Percentiles rank a stretch among this genome's conserved stretches.
phyloP scores from a whole-genome alignment of 495 filamentous ascomycete genomes.

The Astrothelium macrocarpum region DNA sequence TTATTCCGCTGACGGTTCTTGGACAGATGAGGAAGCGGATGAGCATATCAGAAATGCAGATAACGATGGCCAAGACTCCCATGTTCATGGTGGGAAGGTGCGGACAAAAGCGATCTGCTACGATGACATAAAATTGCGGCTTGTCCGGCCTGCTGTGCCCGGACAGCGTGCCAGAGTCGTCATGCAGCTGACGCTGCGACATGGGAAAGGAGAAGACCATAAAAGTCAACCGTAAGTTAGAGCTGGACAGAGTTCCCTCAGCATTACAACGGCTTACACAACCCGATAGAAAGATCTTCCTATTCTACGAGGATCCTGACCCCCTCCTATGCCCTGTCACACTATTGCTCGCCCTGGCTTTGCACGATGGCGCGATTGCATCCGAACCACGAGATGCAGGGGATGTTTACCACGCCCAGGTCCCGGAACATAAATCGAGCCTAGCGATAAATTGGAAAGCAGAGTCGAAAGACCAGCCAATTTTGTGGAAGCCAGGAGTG shows the following conservation, averaged over 20 bases:
- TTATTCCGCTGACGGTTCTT: too few species aligned
- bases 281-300: neutral
- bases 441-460: neutral
- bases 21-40: too few species aligned
- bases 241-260: neutral
- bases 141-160: neutral
- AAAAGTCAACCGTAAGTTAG: neutral
- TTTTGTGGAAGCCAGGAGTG: slow-evolving; percentile 12
- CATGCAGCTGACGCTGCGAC: neutral
- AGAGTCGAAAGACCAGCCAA: neutral
- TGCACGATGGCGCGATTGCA: neutral
- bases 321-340: neutral
- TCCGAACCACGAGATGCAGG: neutral
- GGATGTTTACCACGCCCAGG: neutral
- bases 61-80: too few species aligned
- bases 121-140: neutral
- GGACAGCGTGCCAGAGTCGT: neutral
- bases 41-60: too few species aligned
- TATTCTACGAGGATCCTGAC: neutral
- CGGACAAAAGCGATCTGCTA: neutral
- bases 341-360: neutral
- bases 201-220: neutral
- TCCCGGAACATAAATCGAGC: neutral
- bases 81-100: too few species aligned
- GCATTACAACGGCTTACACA: too few species aligned